Evolutionary conservation across 2,329 filamentous ascomycete species (phyloP).

Genomic region (Cucurbitaria berberidis): DNA sequence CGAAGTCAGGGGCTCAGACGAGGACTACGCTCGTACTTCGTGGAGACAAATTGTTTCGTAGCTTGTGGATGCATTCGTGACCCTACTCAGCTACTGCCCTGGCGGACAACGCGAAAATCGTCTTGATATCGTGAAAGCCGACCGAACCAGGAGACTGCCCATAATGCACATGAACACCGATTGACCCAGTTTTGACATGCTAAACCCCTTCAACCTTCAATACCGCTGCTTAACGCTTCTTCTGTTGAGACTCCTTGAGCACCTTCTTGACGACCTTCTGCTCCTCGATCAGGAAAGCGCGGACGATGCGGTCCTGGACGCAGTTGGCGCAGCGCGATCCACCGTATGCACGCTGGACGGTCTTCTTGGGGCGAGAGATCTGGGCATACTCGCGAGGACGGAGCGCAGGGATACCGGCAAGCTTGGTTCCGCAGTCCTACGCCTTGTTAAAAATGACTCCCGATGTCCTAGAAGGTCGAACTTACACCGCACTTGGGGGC

Average conservation of each 20-base stretch:
- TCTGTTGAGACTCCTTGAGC: conserved; percentile 94
- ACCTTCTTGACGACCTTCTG: conserved; percentile 99
- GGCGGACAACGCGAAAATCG: conserved; percentile 45
- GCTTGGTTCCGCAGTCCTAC: conserved; percentile 97
- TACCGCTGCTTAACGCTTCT: conserved; percentile 58
- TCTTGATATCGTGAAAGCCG: conserved; percentile 48
- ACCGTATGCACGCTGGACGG: conserved; percentile 94
- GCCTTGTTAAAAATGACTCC: conserved; percentile 31
- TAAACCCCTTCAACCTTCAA: conserved; percentile 34
- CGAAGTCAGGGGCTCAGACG: too few species aligned
- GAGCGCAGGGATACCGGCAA: conserved; percentile 96
- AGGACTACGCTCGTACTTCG: background rate
- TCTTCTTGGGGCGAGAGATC: conserved; percentile 99
- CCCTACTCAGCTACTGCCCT: conserved; percentile 46
- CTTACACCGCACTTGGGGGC: conserved; percentile 81
- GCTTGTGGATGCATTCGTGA: conserved; percentile 44
- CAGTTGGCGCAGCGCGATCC: conserved; percentile 98
- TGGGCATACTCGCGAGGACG: conserved; percentile 97
- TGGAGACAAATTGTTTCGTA: conserved; percentile 12
- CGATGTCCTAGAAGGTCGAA: conserved; percentile 8
- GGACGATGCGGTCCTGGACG: conserved; percentile 96
- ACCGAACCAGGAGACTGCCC: conserved; percentile 48
- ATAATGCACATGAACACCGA: conserved; percentile 52
- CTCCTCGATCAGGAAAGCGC: conserved; percentile 99
- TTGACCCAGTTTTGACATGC: conserved; percentile 48